Percentiles rank a stretch among this genome's conserved stretches.
phyloP scores from a whole-genome alignment of 2,329 filamentous ascomycete species.

The Aureobasidium sp. region DNA sequence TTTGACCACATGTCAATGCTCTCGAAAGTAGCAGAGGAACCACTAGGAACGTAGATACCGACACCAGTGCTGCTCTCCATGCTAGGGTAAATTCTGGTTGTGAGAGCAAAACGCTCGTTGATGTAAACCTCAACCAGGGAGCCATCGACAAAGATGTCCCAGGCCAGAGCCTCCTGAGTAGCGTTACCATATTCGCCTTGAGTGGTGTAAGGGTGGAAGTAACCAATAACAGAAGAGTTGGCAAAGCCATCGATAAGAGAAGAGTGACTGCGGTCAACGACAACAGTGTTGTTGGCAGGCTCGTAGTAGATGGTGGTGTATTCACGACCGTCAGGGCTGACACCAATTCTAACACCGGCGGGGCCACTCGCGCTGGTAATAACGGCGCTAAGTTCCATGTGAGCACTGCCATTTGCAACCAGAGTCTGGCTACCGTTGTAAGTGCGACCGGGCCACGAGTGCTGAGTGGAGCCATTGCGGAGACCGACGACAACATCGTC shows the following conservation, averaged over 20 bases:
- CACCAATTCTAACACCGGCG: constrained; percentile 34
- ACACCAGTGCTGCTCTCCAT: constrained; percentile 35
- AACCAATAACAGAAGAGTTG: constrained; percentile 37
- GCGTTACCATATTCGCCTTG: constrained; percentile 18
- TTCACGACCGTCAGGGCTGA: constrained; percentile 35
- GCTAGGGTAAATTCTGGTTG: constrained; percentile 38
- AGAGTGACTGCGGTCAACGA: constrained; percentile 36
- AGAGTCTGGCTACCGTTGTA: constrained; percentile 23
- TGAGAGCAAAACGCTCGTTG: constrained; percentile 34
- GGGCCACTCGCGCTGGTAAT: constrained; percentile 31
- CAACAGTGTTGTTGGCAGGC: constrained; percentile 38
- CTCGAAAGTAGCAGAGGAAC: constrained; percentile 27
- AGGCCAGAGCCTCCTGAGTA: constrained; percentile 29
- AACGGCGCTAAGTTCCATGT: constrained; percentile 35
- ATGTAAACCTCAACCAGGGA: constrained; percentile 39
- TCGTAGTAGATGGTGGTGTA: constrained; percentile 38
- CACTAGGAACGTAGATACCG: constrained; percentile 33
- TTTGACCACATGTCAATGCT: constrained; percentile 29
- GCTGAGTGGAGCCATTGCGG: constrained; percentile 23
- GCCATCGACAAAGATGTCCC: constrained; percentile 41
- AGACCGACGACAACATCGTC: constrained; percentile 36
- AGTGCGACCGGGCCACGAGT: constrained; percentile 18
- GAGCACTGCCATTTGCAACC: constrained; percentile 22
- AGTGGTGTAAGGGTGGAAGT: constrained; percentile 37
- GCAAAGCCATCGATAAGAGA: constrained; percentile 34